Evolutionary conservation across 2,329 filamentous ascomycete genomes (phyloP), one percentile per base, ranked within the genome.

Genomic region (Sporothrix euskadiensis): DNA sequence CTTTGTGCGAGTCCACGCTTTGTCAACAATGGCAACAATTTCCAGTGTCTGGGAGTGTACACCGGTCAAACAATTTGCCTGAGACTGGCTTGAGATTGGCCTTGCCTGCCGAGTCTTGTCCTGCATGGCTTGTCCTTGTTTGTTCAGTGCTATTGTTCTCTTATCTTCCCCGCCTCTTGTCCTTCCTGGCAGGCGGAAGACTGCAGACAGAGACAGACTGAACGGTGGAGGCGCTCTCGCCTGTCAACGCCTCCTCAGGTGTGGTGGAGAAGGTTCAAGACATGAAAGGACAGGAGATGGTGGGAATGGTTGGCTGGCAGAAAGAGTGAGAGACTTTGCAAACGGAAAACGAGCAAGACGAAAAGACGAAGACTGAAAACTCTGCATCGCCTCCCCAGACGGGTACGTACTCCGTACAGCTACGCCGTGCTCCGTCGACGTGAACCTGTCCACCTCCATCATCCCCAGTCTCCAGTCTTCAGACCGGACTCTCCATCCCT

Each of bases 101-200:
- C 9, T 35, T 52, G 65, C 65, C 65, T 68, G 65, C 26, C 65
- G 65, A 66, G 63, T 30, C 14, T 52, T 52, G 26, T 10, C 12
- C 35, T 41, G 32, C 59, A 63, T 63, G 19, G 19, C 35, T 35
- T 63, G 59, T 44, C 59, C 32, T 63, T 16, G 44, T 49, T 3
- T 30, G 12, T 19, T 19, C 14, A 16, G 14, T 44, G 19, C 12
- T 68, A 26, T 30, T 39, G 4, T 35, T 49, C 44, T 65, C 65
- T 49, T 35, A 68, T 68, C 65, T 68, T 68, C 47, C 65, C 65
- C 65, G 44, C 65, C 65, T 52, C 65, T 68, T 52, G 8, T 32
- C 5, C 61, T 19, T 14, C 52, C 56, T 35, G 14, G 30, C 56
- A 59, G 56, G 4, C 57, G 57, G 19, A n/a, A 41, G 22, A n/a